Evolutionary conservation across 2,329 filamentous ascomycete species (phyloP).

Genomic region (Fusarium concolor): DNA sequence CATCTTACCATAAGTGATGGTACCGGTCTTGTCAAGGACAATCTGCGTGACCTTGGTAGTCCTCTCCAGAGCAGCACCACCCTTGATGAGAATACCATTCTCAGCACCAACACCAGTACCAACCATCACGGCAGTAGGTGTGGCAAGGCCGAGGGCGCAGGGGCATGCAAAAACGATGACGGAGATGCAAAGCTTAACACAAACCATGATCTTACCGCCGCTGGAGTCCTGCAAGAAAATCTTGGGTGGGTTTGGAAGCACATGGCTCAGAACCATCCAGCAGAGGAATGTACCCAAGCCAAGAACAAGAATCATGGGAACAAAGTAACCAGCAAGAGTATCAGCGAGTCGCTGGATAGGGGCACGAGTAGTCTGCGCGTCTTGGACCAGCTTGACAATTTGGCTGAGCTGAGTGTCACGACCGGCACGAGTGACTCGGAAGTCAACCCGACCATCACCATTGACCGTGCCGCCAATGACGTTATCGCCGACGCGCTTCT

Average conservation of each 20-base stretch:
- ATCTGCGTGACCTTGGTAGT: conserved; percentile 91
- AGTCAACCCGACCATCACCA: conserved; percentile 89
- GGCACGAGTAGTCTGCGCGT: conserved; percentile 92
- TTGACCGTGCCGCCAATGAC: conserved; percentile 97
- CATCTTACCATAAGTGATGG: conserved; percentile 95
- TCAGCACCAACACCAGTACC: conserved; percentile 97
- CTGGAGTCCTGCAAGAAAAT: conserved; percentile 85
- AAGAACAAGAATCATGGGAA: conserved; percentile 87
- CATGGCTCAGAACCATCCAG: conserved; percentile 96
- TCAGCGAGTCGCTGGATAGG: conserved; percentile 96
- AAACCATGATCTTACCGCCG: conserved; percentile 95
- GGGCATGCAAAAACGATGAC: conserved; percentile 99
- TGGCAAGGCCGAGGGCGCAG: conserved; percentile 94
- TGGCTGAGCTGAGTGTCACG: conserved; percentile 97
- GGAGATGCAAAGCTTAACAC: conserved; percentile 95
- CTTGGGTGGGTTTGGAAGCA: conserved; percentile 83
- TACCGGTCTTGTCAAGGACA: conserved; percentile 96
- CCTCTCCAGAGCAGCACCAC: conserved; percentile 89
- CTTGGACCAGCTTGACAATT: conserved; percentile 98
- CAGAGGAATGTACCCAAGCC: conserved; percentile 86
- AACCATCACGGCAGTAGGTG: conserved; percentile 98
- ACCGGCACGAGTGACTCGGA: conserved; percentile 90
- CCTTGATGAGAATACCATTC: conserved; percentile 97
- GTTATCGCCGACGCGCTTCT: conserved; percentile 82
- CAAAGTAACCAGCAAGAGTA: conserved; percentile 90